Evolutionary conservation across 257 asterid species (phyloP), one percentile per base, ranked within the genome.

Genomic region (Rubia yunnanensis): DNA sequence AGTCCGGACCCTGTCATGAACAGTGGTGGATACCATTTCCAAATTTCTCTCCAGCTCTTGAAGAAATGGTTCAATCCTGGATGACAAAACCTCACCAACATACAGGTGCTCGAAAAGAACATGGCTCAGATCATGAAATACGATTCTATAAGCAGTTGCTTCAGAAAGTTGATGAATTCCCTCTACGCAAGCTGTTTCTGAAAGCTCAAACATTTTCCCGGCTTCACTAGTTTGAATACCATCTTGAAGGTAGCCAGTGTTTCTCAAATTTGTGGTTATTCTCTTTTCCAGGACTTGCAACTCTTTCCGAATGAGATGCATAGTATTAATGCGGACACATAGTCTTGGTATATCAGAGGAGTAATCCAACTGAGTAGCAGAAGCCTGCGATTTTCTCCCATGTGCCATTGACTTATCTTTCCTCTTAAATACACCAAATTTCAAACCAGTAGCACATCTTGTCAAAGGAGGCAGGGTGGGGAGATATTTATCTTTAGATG

Each of bases 51-150:
- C 98, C 78, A 92, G 85, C 82, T 79, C 91, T 75, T 85, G 81
- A 24, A 92, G 95, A 74, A 89, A 89, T 23, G 89, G 96, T 65
- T 92, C 98, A n/a, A 89, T 89, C 68, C 98, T 82, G 32, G 87
- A 82, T 10, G 87, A 81, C 38, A 94, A 82, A 76, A 76, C 77
- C 7, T 85, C 89, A 10, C 91, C 95, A 18, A 74, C 72, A 56
- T 89, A 92, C 0, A 92, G 81, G 78, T 84, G 78, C 66, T 92
- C 84, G 76, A 80, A 64, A 3, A 84, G 74, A 60, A 84, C 86
- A 63, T 77, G 87, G 55, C 82, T 80, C 39, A 92, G 81, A 72
- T 89, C 89, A 39, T 74, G 84, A 74, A 89, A 92, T 34, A 92
- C 84, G 31, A 87, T 76, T 74, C 77, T 89, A 79, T 85, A 92